These are phyloP conservation scores for Gypsophila paniculata DNA, from an alignment of 179 eudicot genomes.

Conservation along the genomic window DNA sequence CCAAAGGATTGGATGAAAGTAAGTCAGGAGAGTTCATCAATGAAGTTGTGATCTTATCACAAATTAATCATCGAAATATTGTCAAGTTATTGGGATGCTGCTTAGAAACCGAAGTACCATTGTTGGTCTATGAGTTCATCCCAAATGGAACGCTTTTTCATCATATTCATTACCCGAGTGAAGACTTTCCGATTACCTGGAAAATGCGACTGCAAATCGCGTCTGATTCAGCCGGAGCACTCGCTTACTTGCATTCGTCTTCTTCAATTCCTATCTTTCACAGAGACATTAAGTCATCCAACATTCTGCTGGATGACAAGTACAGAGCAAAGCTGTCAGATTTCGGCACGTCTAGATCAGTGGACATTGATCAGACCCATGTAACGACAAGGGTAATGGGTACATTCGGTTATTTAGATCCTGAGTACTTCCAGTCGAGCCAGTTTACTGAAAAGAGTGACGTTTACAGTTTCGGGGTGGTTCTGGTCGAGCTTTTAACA, in stretches of 20 bases:
- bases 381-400: conserved; percentile 37
- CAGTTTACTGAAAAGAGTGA: conserved; percentile 45
- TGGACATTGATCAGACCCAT: conserved; percentile 39
- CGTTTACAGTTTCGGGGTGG: conserved; percentile 55
- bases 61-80: conserved; percentile 47
- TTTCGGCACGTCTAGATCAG: conserved; percentile 39
- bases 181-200: conserved; percentile 37
- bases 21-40: conserved; percentile 48
- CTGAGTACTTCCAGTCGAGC: conserved; percentile 37
- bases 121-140: conserved; percentile 47
- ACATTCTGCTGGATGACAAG: conserved; percentile 38
- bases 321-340: conserved; percentile 40
- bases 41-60: conserved; percentile 50
- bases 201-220: conserved; percentile 42
- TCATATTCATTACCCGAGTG: conserved; percentile 34
- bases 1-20: conserved; percentile 31
- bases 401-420: conserved; percentile 40
- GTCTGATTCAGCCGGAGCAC: conserved; percentile 32
- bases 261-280: conserved; percentile 32
- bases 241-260: conserved; percentile 35
- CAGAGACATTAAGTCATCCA: conserved; percentile 42
- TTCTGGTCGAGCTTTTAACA: conserved; percentile 51
- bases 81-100: conserved; percentile 57
- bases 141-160: conserved; percentile 42
- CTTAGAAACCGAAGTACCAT: conserved; percentile 46